Evolutionary conservation across 441 rosid species (phyloP).

Genomic region (Pelargonium cotyledonis): DNA sequence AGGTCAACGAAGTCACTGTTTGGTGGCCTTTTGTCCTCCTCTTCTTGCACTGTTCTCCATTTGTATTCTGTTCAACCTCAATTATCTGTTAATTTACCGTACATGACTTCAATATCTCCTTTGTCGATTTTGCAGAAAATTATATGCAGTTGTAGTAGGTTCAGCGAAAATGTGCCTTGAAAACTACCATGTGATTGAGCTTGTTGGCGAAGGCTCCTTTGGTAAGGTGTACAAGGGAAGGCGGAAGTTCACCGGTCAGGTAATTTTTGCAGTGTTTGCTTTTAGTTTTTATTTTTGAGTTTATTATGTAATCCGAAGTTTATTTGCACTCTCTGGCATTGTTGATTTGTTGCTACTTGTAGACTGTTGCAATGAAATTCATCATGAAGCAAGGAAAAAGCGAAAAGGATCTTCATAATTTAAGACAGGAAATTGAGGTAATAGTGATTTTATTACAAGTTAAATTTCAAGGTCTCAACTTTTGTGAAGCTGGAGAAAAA

Average conservation of each 20-base stretch:
- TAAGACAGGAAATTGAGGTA: constrained; percentile 97
- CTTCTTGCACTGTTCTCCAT: constrained; percentile 27
- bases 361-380: constrained; percentile 99
- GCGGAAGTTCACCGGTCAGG: constrained; percentile 85
- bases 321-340: neutral
- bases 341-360: constrained; percentile 16
- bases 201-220: constrained; percentile 94
- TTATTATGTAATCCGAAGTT: neutral
- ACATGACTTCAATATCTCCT: neutral
- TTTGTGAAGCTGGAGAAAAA: neutral
- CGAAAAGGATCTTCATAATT: constrained; percentile 82
- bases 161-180: constrained; percentile 59
- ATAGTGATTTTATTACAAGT: neutral
- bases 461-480: neutral
- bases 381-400: constrained; percentile 94
- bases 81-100: neutral
- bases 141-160: neutral
- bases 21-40: constrained; percentile 41
- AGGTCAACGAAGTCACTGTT: constrained; percentile 48
- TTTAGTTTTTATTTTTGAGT: neutral
- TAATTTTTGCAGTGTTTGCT: constrained; percentile 16
- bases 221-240: constrained; percentile 93
- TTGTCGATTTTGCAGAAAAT: neutral
- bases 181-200: constrained; percentile 87
- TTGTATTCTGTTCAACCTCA: constrained; percentile 12